Evolutionary conservation across 257 asterid genomes (phyloP), one percentile per base, ranked within the genome.

Genomic region (Nicotiana benthamiana): DNA sequence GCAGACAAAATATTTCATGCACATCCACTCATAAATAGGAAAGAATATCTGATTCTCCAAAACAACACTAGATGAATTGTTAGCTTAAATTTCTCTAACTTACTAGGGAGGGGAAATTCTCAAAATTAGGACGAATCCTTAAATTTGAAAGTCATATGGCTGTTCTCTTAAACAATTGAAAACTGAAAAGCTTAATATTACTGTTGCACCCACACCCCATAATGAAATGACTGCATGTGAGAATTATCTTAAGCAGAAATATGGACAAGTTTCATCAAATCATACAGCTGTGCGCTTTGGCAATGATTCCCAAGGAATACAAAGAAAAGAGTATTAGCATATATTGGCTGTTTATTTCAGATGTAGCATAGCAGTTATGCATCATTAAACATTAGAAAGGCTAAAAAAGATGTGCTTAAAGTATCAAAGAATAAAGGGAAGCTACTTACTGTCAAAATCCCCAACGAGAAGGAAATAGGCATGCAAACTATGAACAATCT

Each of bases 401-500:
- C 24, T 0, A 2, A 1, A 24, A 24, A 22, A 7, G 4, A 70
- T 15, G 77, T 70, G 77, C 57, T 70, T 70, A 43, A 70, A 70
- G 20, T n/a, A 72, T 43, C 60, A 72, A 51, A 46, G 15, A 24
- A 72, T 26, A 28, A 54, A 75, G 8, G 26, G 43, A 22, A 66
- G 62, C 79, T 78, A 84, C 96, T 81, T 86, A 96, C 99, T 86
- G 79, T 93, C 88, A 74, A 90, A 84, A 87, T 96, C 97, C 66
- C 99, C 98, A 81, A 84, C 77, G 64, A 94, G 96, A 84, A 94
- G 95, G 92, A 94, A 96, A 89, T 92, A 91, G 52, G 94, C 92
- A 84, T 96, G 99, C 89, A 94, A 83, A 85, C 98, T 94, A 87
- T 96, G 98, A 78, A 90, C 97, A 76, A 90, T 84, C 92, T 96